Percentiles rank a stretch among this genome's conserved stretches.
Conservation (phyloP, 768 basidiomycete genomes). For the Symmetrospora coprosmae region DNA sequence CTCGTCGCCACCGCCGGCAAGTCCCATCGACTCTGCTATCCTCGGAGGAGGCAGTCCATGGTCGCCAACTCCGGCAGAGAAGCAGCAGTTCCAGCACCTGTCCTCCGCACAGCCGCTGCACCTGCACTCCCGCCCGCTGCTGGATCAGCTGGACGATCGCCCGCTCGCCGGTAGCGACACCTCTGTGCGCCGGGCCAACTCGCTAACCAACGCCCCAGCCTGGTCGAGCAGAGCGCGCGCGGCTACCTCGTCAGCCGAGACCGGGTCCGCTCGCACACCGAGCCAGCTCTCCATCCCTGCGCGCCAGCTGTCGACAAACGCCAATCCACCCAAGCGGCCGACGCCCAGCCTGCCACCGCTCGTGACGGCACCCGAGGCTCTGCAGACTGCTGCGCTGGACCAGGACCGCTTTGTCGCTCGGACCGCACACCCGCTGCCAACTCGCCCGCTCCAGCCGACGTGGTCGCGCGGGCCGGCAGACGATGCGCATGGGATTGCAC, state of each 20-base stretch:
- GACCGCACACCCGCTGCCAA: neutral
- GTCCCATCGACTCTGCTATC: neutral
- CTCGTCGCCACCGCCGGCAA: constrained; percentile 1
- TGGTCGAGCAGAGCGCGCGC: neutral
- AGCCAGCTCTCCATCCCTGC: too few species aligned
- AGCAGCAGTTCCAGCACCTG: constrained; percentile 6
- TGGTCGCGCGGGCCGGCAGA: neutral
- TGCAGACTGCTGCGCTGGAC: neutral
- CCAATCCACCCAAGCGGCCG: neutral
- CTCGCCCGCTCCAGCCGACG: neutral
- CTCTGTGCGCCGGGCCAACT: neutral
- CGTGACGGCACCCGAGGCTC: neutral
- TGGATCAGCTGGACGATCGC: neutral
- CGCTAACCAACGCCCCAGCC: neutral
- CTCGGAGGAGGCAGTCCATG: constrained; percentile 10
- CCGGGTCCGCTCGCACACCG: too few species aligned
- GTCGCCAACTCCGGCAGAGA: constrained; percentile 10
- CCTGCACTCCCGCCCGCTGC: neutral
- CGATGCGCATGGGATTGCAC: neutral
- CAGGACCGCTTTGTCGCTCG: neutral
- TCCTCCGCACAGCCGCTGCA: neutral
- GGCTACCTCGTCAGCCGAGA: neutral
- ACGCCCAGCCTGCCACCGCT: constrained; percentile 9
- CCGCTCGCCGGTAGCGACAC: neutral
- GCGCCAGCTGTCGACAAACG: too few species aligned